phyloP scores from a whole-genome alignment of 2,329 filamentous ascomycete species.

The Aspergillus tubingensis region DNA sequence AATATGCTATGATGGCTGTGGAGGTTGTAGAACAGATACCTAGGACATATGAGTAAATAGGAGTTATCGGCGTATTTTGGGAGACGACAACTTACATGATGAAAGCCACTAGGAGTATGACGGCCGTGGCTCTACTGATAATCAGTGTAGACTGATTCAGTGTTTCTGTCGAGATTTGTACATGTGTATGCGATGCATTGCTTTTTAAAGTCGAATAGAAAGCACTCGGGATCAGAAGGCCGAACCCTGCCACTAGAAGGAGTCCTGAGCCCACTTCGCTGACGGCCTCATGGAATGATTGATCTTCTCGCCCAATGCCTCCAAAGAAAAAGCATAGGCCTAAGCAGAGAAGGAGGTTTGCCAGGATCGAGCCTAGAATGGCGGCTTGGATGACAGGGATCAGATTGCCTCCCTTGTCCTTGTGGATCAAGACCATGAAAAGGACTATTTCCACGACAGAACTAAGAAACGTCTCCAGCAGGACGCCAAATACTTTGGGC shows the following conservation, averaged over 20 bases:
- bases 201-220: slow-evolving; percentile 49
- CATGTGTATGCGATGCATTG: slow-evolving; percentile 44
- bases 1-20: slow-evolving; percentile 76
- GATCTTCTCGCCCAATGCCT: slow-evolving; percentile 66
- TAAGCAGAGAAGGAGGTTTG: slow-evolving; percentile 77
- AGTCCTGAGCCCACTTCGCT: slow-evolving; percentile 78
- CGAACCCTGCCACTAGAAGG: slow-evolving; percentile 72
- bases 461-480: slow-evolving; percentile 61
- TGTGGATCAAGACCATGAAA: slow-evolving; percentile 72
- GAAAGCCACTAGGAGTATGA: slow-evolving; percentile 72
- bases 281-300: slow-evolving; percentile 72
- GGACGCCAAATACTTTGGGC: slow-evolving; percentile 63
- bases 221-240: slow-evolving; percentile 46
- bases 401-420: slow-evolving; percentile 48
- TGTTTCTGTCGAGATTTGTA: slow-evolving; percentile 36
- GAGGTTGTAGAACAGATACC: slow-evolving; percentile 70
- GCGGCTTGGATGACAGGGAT: slow-evolving; percentile 78
- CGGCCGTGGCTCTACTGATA: slow-evolving; percentile 70
- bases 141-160: slow-evolving; percentile 58
- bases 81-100: slow-evolving; percentile 50
- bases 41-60: slow-evolving; percentile 19
- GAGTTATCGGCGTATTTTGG: no score
- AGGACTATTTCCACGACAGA: slow-evolving; percentile 80
- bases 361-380: slow-evolving; percentile 79
- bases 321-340: slow-evolving; percentile 79